Evolutionary conservation across 192 early-diverging fungal species (phyloP), one percentile per base, ranked within the genome.

Genomic region (Phlyctochytrium arcticum): DNA sequence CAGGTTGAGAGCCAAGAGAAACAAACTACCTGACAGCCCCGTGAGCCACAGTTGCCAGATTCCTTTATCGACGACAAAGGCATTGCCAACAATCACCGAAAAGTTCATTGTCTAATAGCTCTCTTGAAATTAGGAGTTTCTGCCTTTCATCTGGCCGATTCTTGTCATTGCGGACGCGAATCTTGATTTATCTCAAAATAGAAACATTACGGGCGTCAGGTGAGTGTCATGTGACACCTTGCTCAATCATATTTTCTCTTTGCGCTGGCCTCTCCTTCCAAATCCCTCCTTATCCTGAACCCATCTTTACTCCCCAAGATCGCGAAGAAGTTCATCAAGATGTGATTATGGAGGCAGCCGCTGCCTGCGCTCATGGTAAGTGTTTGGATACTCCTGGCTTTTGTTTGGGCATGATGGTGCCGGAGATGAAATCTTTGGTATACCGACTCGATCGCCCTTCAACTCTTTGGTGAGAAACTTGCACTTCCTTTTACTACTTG

Each of bases 11-110:
- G 21, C 39, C 39, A 1, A 44, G 21, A 19, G 21, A 44, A 1
- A 42, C 21, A 44, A 44, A 44, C 39, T 44, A 75, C 73, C 73
- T 3, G 47, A 48, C 53, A 67, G 34, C 17, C 71, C 71, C 54
- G 62, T 48, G 42, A 72, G 60, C 64, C 65, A 72, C 23, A 62
- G 33, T 15, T 67, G 57, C 64, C 64, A 72, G 6, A 68, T 5
- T 17, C 57, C 24, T 34, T 55, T 65, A 46, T 72, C 71, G 26
- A 72, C 27, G 6, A 60, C 58, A 0, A 62, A 19, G n/a, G 50
- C 33, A 19, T 60, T 72, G 9, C 39, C 31, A 19, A 72, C 65
- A 32, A 67, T 60, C 12, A 54, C 71, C 1, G 64, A 53, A 56
- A 55, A 67, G 19, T 69, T 60, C 53, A 56, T 69, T 36, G n/a